A percentile compares a stretch with the other conserved stretches of the same genome.
Evolutionary conservation across 2,329 filamentous ascomycete genomes (phyloP).

Genomic region (Verticillium klebahnii): DNA sequence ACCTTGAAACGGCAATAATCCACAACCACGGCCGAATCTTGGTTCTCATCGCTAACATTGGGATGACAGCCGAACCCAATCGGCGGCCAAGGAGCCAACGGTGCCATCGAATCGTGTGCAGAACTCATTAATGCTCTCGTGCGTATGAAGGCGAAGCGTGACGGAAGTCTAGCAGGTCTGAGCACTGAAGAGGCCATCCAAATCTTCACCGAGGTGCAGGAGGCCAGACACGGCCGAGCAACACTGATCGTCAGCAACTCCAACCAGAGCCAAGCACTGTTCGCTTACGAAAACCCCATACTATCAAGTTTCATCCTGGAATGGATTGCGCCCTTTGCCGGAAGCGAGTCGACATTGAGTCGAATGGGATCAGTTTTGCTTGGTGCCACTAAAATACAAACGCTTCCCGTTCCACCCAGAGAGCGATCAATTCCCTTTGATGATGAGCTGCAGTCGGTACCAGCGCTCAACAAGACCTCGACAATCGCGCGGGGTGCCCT

Average conservation of each 20-base stretch:
- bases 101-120: constrained; percentile 20
- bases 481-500: background rate
- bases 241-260: constrained; percentile 8
- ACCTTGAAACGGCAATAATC: no score
- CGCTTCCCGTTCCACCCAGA: constrained; percentile 8
- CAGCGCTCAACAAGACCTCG: background rate
- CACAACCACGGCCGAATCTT: background rate
- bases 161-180: constrained; percentile 7
- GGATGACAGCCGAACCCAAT: constrained; percentile 17
- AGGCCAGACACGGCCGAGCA: constrained; percentile 10
- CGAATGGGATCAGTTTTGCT: background rate
- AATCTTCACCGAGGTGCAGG: constrained; percentile 14
- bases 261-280: constrained; percentile 14
- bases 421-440: constrained; percentile 9
- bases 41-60: background rate
- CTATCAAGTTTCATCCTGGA: background rate
- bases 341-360: background rate
- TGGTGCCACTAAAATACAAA: background rate
- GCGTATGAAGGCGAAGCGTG: constrained; percentile 1
- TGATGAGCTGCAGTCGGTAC: constrained; percentile 11
- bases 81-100: constrained; percentile 20
- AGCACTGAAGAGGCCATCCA: constrained; percentile 9
- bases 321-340: background rate
- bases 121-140: constrained; percentile 18
- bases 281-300: constrained; percentile 13